Percentiles rank a stretch among this genome's conserved stretches.
phyloP scores from a whole-genome alignment of 768 basidiomycete species.

The Mycena vulgaris region DNA sequence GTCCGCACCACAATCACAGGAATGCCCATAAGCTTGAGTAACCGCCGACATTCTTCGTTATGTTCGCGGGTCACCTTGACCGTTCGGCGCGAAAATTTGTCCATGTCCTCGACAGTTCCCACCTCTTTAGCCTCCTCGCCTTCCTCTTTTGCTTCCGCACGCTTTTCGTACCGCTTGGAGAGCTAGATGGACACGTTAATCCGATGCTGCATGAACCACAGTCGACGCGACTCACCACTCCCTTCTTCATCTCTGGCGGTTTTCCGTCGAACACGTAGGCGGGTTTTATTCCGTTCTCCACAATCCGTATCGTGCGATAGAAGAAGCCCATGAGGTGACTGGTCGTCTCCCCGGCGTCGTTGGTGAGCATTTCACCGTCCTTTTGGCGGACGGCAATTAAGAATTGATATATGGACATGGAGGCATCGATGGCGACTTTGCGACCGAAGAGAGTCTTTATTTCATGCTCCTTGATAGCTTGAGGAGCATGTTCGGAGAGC shows the following conservation, averaged over 20 bases:
- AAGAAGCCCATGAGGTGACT: slow-evolving; percentile 99
- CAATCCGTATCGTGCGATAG: slow-evolving; percentile 97
- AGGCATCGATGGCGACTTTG: slow-evolving; percentile 99
- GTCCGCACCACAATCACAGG: slow-evolving; percentile 88
- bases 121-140: slow-evolving; percentile 98
- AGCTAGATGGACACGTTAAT: slow-evolving; percentile 66
- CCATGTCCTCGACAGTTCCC: slow-evolving; percentile 94
- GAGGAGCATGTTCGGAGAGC: slow-evolving; percentile 91
- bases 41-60: slow-evolving; percentile 92
- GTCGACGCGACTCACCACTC: slow-evolving; percentile 79
- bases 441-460: slow-evolving; percentile 98
- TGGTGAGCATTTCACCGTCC: slow-evolving; percentile 97
- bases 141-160: slow-evolving; percentile 95
- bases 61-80: slow-evolving; percentile 97
- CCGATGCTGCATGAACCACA: neutral
- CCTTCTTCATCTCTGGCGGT: slow-evolving; percentile 97
- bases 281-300: slow-evolving; percentile 98
- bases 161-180: slow-evolving; percentile 93
- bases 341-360: slow-evolving; percentile 98
- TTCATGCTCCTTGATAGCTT: slow-evolving; percentile 90
- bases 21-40: slow-evolving; percentile 96
- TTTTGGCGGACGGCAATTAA: slow-evolving; percentile 97
- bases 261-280: slow-evolving; percentile 99
- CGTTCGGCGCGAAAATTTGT: slow-evolving; percentile 89
- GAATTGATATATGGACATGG: slow-evolving; percentile 98